These are phyloP conservation scores for Miamiensis avidus DNA, from an alignment of 169 alveolate genomes.

Conservation along the genomic window DNA sequence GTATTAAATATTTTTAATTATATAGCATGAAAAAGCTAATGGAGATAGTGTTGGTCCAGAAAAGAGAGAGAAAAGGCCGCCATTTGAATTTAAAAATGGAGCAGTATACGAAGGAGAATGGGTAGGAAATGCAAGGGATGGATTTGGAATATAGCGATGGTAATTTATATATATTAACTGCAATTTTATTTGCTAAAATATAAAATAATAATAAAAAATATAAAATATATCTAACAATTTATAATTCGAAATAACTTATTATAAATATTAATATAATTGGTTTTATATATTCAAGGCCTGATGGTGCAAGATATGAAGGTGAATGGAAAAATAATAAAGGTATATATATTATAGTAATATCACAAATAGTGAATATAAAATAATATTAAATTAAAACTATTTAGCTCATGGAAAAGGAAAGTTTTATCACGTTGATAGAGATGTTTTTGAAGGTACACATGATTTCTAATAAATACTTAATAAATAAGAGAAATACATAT, in stretches of 20 bases:
- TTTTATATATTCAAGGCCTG: conserved; percentile 58
- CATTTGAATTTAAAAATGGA: conserved; percentile 67
- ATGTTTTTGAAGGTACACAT: conserved; percentile 62
- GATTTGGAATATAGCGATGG: conserved; percentile 52
- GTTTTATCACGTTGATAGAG: conserved; percentile 71
- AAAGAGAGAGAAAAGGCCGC: conserved; percentile 46
- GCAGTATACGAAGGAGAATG: conserved; percentile 96
- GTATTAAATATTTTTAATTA: not conserved
- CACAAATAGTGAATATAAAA: no score
- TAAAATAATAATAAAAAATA: no score
- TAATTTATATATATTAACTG: conserved; percentile 11
- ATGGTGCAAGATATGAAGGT: conserved; percentile 77
- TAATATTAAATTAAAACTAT: not conserved
- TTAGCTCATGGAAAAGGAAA: conserved; percentile 70
- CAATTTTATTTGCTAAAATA: conserved; percentile 26
- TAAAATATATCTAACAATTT: no score
- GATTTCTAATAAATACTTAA: not conserved
- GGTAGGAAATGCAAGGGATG: conserved; percentile 91
- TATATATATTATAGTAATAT: no score
- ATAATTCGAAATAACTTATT: no score
- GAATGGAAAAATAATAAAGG: conserved; percentile 68
- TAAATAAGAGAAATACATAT: not conserved
- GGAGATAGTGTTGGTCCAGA: not conserved
- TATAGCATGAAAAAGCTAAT: not conserved
- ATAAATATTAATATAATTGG: not conserved